phyloP scores from a whole-genome alignment of 768 basidiomycete species.

The Boletus barrowsii region DNA sequence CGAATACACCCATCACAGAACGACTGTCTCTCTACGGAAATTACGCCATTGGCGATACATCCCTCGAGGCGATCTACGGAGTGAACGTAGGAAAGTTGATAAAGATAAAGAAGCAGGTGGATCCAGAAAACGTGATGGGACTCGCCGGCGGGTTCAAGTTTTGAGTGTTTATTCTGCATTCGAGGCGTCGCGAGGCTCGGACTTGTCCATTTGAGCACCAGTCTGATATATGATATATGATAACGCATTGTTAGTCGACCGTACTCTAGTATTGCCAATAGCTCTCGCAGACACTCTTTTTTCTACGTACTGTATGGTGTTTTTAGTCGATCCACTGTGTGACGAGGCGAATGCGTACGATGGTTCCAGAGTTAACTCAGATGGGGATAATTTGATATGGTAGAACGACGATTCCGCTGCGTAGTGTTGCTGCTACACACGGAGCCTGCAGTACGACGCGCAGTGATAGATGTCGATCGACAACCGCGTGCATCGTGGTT shows the following conservation, averaged over 20 bases:
- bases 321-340: not conserved
- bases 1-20: constrained; percentile 41
- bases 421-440: constrained; percentile 3
- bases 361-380: not conserved
- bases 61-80: constrained; percentile 50
- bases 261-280: not conserved
- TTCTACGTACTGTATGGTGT: not conserved
- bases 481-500: constrained; percentile 24
- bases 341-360: not conserved
- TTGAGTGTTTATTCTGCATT: constrained; percentile 13
- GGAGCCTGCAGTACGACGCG: constrained; percentile 9
- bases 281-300: not conserved
- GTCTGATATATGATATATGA: not conserved
- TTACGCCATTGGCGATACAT: constrained; percentile 54
- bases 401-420: constrained; percentile 5
- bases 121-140: constrained; percentile 61
- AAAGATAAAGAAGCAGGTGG: constrained; percentile 42
- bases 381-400: not conserved
- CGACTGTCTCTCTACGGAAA: constrained; percentile 54
- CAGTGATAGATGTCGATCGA: constrained; percentile 12
- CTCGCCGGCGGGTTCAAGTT: constrained; percentile 67
- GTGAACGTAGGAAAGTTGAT: constrained; percentile 41
- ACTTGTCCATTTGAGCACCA: constrained; percentile 5
- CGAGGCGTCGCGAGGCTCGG: not conserved
- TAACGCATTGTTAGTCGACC: not conserved